Evolutionary conservation across 176 grass and related monocot species (phyloP).

Genomic region (Pontederia paniculata): DNA sequence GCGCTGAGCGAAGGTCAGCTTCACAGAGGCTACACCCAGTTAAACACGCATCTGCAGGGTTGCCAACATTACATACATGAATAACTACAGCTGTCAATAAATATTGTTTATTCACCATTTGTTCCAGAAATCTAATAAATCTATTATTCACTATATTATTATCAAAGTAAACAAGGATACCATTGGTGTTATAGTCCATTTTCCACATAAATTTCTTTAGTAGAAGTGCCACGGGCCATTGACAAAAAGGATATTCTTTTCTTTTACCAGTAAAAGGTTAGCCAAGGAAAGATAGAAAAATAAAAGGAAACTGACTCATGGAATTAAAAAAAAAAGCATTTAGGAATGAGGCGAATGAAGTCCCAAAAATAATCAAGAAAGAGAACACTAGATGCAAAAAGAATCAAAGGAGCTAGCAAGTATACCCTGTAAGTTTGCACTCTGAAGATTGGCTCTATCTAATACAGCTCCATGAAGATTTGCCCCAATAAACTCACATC

Average conservation of each 20-base stretch:
- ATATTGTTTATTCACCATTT: constrained; percentile 8
- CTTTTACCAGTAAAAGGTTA: too few species aligned
- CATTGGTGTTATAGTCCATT: too few species aligned
- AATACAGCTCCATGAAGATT: constrained; percentile 57
- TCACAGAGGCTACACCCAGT: constrained; percentile 43
- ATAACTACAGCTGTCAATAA: too few species aligned
- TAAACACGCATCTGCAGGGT: constrained; percentile 70
- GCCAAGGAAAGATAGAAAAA: too few species aligned
- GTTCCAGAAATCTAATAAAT: background rate
- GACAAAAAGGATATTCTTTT: too few species aligned
- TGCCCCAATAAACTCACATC: constrained; percentile 78
- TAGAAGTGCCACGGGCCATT: too few species aligned
- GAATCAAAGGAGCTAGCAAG: background rate
- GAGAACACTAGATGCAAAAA: background rate
- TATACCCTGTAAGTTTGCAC: constrained; percentile 84
- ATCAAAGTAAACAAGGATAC: too few species aligned
- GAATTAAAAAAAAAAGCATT: background rate
- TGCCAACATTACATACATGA: constrained; percentile 2
- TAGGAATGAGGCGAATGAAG: background rate
- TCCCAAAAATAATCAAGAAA: background rate
- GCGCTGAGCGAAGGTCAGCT: constrained; percentile 71
- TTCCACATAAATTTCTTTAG: too few species aligned
- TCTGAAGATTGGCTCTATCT: constrained; percentile 80
- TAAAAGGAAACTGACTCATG: too few species aligned
- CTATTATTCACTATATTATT: too few species aligned